These are phyloP conservation scores for Neofusicoccum sp. DNA, from an alignment of 2,329 filamentous ascomycete genomes.

Conservation along the genomic window DNA sequence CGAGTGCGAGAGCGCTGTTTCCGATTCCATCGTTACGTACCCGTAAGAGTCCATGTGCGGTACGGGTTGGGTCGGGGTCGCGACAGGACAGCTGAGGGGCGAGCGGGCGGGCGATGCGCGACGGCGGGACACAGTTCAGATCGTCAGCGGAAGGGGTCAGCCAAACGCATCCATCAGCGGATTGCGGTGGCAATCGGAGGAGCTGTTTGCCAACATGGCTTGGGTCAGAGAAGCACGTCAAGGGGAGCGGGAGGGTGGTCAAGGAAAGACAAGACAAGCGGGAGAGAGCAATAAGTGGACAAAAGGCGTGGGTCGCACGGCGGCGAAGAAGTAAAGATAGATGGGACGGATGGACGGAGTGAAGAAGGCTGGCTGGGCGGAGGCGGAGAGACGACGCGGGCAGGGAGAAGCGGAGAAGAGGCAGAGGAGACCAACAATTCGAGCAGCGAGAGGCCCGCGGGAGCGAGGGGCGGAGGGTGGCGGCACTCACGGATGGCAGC, in stretches of 20 bases:
- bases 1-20: slow-evolving; percentile 7
- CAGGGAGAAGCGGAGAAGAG: slow-evolving; percentile 20
- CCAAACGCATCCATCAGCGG: slow-evolving; percentile 26
- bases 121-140: background rate
- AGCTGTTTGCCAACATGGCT: slow-evolving; percentile 48
- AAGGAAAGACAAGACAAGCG: slow-evolving; percentile 34
- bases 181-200: slow-evolving; percentile 33
- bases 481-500: slow-evolving; percentile 21
- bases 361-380: slow-evolving; percentile 12
- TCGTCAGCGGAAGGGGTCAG: slow-evolving; percentile 6
- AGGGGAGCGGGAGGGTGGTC: slow-evolving; percentile 22
- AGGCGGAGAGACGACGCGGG: slow-evolving; percentile 20
- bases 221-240: slow-evolving; percentile 43
- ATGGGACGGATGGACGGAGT: slow-evolving; percentile 28
- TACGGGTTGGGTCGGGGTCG: background rate
- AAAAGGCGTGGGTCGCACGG: slow-evolving; percentile 23
- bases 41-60: slow-evolving; percentile 42
- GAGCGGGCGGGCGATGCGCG: background rate
- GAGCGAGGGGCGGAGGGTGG: slow-evolving; percentile 28
- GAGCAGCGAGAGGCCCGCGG: background rate
- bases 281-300: slow-evolving; percentile 29
- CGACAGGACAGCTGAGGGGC: background rate
- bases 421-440: slow-evolving; percentile 24
- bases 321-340: slow-evolving; percentile 19
- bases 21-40: slow-evolving; percentile 30